phyloP scores from a whole-genome alignment of 352 stramenopile species.

The Globisporangium nodosum region DNA sequence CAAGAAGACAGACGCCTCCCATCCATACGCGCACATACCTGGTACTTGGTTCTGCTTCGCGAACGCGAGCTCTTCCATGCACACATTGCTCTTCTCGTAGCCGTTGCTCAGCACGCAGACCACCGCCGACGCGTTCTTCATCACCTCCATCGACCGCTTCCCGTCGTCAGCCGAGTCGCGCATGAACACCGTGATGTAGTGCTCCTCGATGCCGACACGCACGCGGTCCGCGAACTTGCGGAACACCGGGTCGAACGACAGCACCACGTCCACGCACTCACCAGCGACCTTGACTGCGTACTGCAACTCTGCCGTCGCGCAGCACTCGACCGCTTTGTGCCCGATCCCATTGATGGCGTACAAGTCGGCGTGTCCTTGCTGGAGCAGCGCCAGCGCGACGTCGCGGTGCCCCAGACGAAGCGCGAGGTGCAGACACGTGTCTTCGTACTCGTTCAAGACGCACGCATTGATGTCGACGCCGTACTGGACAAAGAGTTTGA shows the following conservation, averaged over 20 bases:
- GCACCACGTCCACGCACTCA: slow-evolving; percentile 64
- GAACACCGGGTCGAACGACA: slow-evolving; percentile 73
- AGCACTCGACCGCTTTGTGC: slow-evolving; percentile 63
- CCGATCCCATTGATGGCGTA: slow-evolving; percentile 48
- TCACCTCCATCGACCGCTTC: slow-evolving; percentile 38
- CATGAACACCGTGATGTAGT: slow-evolving; percentile 75
- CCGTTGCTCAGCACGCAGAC: slow-evolving; percentile 66
- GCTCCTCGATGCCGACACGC: slow-evolving; percentile 61
- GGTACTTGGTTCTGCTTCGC: slow-evolving; percentile 65
- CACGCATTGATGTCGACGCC: slow-evolving; percentile 44
- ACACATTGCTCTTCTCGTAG: slow-evolving; percentile 58
- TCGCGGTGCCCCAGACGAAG: slow-evolving; percentile 53
- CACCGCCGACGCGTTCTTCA: slow-evolving; percentile 60
- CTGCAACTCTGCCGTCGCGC: slow-evolving; percentile 65
- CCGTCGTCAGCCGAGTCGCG: slow-evolving; percentile 37
- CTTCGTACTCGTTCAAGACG: slow-evolving; percentile 40
- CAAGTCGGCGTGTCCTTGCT: slow-evolving; percentile 47
- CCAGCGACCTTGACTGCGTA: slow-evolving; percentile 71
- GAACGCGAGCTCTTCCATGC: slow-evolving; percentile 73
- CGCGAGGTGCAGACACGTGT: slow-evolving; percentile 72
- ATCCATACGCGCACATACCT: slow-evolving; percentile 4
- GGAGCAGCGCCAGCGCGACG: slow-evolving; percentile 54
- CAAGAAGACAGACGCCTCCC: slow-evolving; percentile 3
- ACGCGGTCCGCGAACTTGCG: slow-evolving; percentile 53
- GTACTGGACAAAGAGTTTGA: slow-evolving; percentile 49